Evolutionary conservation across 306 rosid genomes (phyloP), one percentile per base, ranked within the genome.

Genomic region (Vicia villosa): DNA sequence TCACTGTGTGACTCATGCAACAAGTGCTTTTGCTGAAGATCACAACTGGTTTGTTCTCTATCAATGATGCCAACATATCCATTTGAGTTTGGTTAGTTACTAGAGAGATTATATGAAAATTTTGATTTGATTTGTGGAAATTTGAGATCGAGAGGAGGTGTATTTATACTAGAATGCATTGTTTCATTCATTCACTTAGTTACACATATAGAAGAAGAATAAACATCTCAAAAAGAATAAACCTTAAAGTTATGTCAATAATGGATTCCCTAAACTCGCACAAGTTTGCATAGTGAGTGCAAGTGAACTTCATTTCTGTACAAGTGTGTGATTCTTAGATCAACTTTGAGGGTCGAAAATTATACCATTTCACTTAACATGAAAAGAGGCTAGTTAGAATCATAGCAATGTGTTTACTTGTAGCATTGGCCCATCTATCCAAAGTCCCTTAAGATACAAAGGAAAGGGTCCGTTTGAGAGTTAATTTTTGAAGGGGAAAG

Each of bases 11-110:
- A 69, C 59, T 74, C 81, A 90, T 90, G 81, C 52, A 42, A 38
- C 92, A 79, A 3, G 52, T 69, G 72, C 86, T 88, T 83, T 70
- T 82, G 88, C 90, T 86, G 86, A 91, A 91, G 52, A 91, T 81
- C 79, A 83, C 95, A 21, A 88, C 92, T 37, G 95, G 87, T 66
- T 73, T 91, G n/a, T 85, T 88, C 14, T 73, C 81, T 2, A 78
- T 87, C 79, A 91, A 62, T 67, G 78, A 73, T 55, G 71, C 66
- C 59, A 91, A 70, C 42, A 28, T 47, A 43, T 91, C 89, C 92
- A 91, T 90, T 70, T 13, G 73, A 19, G 66, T 56, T 45, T 7
- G 14, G 20, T 59, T 30, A 5, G 34, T 21, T 26, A 11, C 5
- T 30, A 69, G 38, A 63, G 0, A 37, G 46, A 66, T 15, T 45